A percentile compares a stretch with the other conserved stretches of the same genome.
These are phyloP conservation scores for Tilletia caries DNA, from an alignment of 1,284 basidiomycete species.

Conservation along the genomic window DNA sequence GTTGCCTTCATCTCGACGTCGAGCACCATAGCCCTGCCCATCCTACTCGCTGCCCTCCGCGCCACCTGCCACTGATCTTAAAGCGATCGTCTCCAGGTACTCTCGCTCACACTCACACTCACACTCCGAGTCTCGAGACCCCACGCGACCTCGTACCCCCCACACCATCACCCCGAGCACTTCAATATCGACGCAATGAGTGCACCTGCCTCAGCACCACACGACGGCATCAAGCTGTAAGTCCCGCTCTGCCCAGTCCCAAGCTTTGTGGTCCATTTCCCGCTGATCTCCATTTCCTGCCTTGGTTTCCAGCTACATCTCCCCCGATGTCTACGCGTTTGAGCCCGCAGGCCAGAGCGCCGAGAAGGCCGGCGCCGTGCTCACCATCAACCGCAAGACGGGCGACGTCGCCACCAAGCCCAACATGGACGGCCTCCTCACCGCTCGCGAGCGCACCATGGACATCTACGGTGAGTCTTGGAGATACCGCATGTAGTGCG, in stretches of 20 bases:
- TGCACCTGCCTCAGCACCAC: background rate
- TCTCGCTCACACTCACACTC: no score
- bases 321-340: conserved; percentile 11
- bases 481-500: no score
- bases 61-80: no score
- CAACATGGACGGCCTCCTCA: background rate
- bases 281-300: background rate
- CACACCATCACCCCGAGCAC: no score
- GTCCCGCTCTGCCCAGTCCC: background rate
- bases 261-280: background rate
- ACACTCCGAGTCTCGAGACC: no score
- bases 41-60: no score
- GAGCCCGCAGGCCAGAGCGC: conserved; percentile 4
- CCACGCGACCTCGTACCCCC: background rate
- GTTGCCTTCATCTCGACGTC: no score
- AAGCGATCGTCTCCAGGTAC: no score
- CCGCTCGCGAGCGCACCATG: conserved; percentile 12
- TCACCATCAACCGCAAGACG: conserved; percentile 5
- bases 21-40: no score
- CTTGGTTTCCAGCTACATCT: background rate
- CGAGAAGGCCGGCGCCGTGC: background rate
- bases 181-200: background rate
- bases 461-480: conserved; percentile 1
- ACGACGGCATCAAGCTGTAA: conserved; percentile 9
- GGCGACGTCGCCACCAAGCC: background rate